phyloP scores from a whole-genome alignment of 1,284 basidiomycete genomes.

The Ustilago curta region DNA sequence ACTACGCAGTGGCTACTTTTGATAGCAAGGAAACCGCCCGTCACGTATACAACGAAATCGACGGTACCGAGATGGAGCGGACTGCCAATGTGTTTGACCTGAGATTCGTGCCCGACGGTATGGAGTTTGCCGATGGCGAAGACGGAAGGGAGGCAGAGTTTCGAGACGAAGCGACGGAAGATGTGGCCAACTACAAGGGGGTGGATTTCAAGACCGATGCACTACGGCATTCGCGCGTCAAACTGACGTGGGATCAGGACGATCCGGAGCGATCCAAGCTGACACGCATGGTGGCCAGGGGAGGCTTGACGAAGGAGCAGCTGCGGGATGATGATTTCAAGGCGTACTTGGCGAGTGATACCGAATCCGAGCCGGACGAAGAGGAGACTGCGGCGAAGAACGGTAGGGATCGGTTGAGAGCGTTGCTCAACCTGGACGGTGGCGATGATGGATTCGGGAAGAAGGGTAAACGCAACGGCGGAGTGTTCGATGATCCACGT shows the following conservation, averaged over 20 bases:
- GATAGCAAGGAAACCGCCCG: conserved; percentile 82
- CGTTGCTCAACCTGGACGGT: conserved; percentile 57
- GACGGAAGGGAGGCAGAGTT: conserved; percentile 80
- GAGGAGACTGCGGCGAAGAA: conserved; percentile 33
- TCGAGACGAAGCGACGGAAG: conserved; percentile 77
- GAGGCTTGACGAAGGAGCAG: conserved; percentile 50
- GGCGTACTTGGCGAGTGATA: conserved; percentile 66
- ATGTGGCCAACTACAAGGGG: conserved; percentile 77
- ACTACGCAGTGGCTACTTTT: conserved; percentile 94
- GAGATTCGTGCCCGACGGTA: conserved; percentile 76
- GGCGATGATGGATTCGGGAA: conserved; percentile 38
- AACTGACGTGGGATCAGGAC: conserved; percentile 98
- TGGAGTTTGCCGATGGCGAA: conserved; percentile 81
- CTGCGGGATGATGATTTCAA: conserved; percentile 66
- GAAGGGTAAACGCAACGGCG: conserved; percentile 30
- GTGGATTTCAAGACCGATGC: conserved; percentile 95
- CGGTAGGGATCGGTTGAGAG: conserved; percentile 53
- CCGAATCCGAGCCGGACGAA: conserved; percentile 54
- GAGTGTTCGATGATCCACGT: conserved; percentile 56
- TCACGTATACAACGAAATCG: conserved; percentile 86
- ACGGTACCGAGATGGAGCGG: conserved; percentile 94
- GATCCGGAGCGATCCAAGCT: conserved; percentile 87
- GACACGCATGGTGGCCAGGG: conserved; percentile 68
- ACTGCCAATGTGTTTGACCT: conserved; percentile 97
- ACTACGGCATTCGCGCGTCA: conserved; percentile 96